Evolutionary conservation across 2,329 filamentous ascomycete genomes (phyloP).

Genomic region (Immersiporthe knoxdaviesiana): DNA sequence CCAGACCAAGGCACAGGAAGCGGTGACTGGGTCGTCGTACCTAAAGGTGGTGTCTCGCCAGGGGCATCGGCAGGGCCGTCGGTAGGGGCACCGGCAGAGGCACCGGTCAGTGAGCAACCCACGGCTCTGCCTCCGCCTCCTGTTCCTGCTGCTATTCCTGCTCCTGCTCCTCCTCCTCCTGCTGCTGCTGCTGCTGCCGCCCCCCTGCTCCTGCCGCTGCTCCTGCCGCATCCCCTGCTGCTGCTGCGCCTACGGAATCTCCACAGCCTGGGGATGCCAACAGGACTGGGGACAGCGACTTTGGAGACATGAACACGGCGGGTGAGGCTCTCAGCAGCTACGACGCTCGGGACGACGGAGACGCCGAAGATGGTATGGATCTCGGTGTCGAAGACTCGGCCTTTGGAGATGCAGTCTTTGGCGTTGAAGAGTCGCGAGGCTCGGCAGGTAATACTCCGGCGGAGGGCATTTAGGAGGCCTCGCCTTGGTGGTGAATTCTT

Average conservation of each 20-base stretch:
- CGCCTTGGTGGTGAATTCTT: background rate
- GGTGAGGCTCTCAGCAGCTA: slow-evolving; percentile 73
- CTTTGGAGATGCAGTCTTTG: slow-evolving; percentile 83
- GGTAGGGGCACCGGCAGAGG: slow-evolving; percentile 31
- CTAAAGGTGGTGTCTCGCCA: slow-evolving; percentile 59
- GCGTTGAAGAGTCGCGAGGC: slow-evolving; percentile 46
- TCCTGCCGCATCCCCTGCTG: too few relatives aligned
- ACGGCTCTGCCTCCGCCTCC: slow-evolving; percentile 32
- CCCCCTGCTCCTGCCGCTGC: too few relatives aligned
- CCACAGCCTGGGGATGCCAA: slow-evolving; percentile 41
- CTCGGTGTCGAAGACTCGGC: slow-evolving; percentile 76
- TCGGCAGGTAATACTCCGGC: slow-evolving; percentile 41
- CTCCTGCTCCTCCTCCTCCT: too few relatives aligned
- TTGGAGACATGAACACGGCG: slow-evolving; percentile 69
- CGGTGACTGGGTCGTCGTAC: slow-evolving; percentile 77
- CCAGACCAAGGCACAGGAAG: slow-evolving; percentile 55
- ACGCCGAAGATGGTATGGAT: slow-evolving; percentile 59
- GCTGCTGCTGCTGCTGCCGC: background rate
- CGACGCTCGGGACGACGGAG: slow-evolving; percentile 55
- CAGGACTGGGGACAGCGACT: slow-evolving; percentile 56
- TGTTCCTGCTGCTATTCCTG: background rate
- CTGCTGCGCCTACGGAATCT: slow-evolving; percentile 9
- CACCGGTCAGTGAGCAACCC: slow-evolving; percentile 16
- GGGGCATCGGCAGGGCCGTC: slow-evolving; percentile 35
- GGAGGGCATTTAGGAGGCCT: slow-evolving; percentile 36